These are phyloP conservation scores for Knufia fluminis DNA, from an alignment of 2,329 filamentous ascomycete species.

Conservation along the genomic window DNA sequence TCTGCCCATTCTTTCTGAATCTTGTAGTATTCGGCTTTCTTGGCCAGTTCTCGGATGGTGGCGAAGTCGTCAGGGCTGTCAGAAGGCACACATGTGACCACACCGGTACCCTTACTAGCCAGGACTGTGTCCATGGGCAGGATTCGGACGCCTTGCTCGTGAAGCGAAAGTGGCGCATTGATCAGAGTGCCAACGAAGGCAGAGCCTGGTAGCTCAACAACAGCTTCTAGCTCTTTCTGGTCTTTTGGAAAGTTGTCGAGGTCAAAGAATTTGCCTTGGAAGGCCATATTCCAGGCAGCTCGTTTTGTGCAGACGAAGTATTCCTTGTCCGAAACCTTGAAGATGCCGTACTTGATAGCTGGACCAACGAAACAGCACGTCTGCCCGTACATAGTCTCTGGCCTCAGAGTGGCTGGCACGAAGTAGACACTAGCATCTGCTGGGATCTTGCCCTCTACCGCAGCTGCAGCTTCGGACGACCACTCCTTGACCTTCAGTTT, in stretches of 20 bases:
- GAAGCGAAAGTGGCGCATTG: conserved; percentile 76
- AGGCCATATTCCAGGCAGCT: conserved; percentile 88
- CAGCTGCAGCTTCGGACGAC: conserved; percentile 63
- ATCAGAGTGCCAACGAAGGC: conserved; percentile 82
- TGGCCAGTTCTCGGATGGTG: conserved; percentile 74
- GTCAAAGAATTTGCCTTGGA: conserved; percentile 71
- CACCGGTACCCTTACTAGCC: conserved; percentile 87
- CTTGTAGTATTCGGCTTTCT: conserved; percentile 93
- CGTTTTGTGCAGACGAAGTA: conserved; percentile 74
- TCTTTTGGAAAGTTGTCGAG: conserved; percentile 39
- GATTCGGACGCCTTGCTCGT: conserved; percentile 75
- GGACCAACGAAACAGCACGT: conserved; percentile 92
- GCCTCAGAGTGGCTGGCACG: conserved; percentile 80
- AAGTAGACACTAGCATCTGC: conserved; percentile 74
- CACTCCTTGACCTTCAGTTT: conserved; percentile 89
- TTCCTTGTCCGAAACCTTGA: conserved; percentile 61
- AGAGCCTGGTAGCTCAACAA: conserved; percentile 65
- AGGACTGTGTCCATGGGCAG: conserved; percentile 93
- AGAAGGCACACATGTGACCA: conserved; percentile 90
- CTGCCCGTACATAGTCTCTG: conserved; percentile 99
- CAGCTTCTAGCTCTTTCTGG: conserved; percentile 65
- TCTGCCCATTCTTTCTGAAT: conserved; percentile 97
- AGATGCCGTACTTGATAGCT: conserved; percentile 79
- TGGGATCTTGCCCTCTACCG: conserved; percentile 69
- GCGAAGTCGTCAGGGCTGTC: conserved; percentile 95